Conservation (phyloP, 2,329 filamentous ascomycete species). For the Aureobasidium sp. region DNA sequence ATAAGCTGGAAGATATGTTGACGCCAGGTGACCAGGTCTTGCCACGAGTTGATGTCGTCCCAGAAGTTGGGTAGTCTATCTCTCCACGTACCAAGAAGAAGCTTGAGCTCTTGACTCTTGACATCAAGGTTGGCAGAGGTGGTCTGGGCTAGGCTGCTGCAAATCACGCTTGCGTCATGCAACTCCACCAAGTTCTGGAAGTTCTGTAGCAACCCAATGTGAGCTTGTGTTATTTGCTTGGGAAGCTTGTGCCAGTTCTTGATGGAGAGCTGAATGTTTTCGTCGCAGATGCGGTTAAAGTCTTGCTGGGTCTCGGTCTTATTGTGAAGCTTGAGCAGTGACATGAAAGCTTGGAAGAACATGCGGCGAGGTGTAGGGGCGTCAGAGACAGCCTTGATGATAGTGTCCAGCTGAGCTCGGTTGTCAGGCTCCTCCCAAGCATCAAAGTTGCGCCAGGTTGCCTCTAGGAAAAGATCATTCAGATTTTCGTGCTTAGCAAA, state of each 20-base stretch:
- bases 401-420: slow-evolving; percentile 79
- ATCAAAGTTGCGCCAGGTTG: slow-evolving; percentile 91
- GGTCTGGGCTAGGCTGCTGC: slow-evolving; percentile 78
- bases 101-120: slow-evolving; percentile 92
- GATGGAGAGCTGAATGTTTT: slow-evolving; percentile 94
- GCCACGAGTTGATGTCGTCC: slow-evolving; percentile 99
- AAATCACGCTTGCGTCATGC: slow-evolving; percentile 96
- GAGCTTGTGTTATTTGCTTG: slow-evolving; percentile 83
- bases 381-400: slow-evolving; percentile 97
- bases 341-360: slow-evolving; percentile 99
- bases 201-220: slow-evolving; percentile 90
- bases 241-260: slow-evolving; percentile 99
- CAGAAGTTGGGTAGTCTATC: slow-evolving; percentile 94
- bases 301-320: slow-evolving; percentile 74
- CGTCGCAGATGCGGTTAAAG: slow-evolving; percentile 86
- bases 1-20: slow-evolving; percentile 98
- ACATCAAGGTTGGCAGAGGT: slow-evolving; percentile 78
- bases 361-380: slow-evolving; percentile 87
- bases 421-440: slow-evolving; percentile 86
- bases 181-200: slow-evolving; percentile 97
- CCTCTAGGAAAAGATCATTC: slow-evolving; percentile 90
- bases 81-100: slow-evolving; percentile 89
- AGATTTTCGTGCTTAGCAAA: slow-evolving; percentile 99
- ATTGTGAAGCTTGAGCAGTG: slow-evolving; percentile 85
- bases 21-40: slow-evolving; percentile 98